Evolutionary conservation across 257 asterid genomes (phyloP), one percentile per base, ranked within the genome.

Genomic region (Solanum virginianum): DNA sequence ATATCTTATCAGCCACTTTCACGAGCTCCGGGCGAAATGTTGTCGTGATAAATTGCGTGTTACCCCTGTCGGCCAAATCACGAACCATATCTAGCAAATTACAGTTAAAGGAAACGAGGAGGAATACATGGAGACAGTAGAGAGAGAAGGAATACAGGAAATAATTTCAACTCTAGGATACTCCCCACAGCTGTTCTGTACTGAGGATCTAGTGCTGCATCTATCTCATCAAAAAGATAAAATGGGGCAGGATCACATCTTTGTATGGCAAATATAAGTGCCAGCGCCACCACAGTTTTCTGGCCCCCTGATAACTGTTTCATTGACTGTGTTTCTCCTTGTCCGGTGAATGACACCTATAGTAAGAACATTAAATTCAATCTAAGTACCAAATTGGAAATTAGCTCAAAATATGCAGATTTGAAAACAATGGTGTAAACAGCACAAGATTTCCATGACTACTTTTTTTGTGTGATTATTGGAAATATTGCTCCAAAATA

Each of bases 161-260:
- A 80, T 56, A 54, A 57, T 62, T 15, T 59, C 41, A 49, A 88
- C 68, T 6, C 86, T 53, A 95, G 99, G 99, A 97, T 97, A 97
- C 99, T 92, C 84, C 99, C 99, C 3, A 97, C 99, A 36, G 99
- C 98, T 26, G 99, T 97, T 92, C 99, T 91, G 92, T 97, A 97
- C 88, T 97, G 99, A 72, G 99, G 98, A 92, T 97, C 99, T 45
- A 97, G 95, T 39, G 99, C 99, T 39, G 99, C 99, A 89, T 97
- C 99, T 66, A 97, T 97, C 92, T 97, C 99, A 84, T 97, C 99
- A 86, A 97, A 97, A 84, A 97, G 99, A 92, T 97, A 97, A 89
- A 97, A 97, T 18, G 99, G 99, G 32, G 99, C 99, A 65, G 99
- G 99, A 88, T 97, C 99, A 85, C 99, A 97, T 71, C 98, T 93